Evolutionary conservation across 2,329 filamentous ascomycete genomes (phyloP).

Genomic region (Fusarium succisae): DNA sequence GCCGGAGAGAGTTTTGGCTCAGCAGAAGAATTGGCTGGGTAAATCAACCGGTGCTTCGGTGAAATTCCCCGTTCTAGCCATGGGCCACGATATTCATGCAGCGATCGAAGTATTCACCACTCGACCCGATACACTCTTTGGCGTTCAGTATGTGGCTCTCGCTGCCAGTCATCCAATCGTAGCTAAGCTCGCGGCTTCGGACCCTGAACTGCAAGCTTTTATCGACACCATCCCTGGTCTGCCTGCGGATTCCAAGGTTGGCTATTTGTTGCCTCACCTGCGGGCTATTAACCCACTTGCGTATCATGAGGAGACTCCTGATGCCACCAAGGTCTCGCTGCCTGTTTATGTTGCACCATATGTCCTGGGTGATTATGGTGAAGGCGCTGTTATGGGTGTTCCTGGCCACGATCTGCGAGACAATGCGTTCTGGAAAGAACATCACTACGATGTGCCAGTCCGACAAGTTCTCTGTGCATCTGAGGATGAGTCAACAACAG

Average conservation of each 20-base stretch:
- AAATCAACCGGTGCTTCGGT: constrained; percentile 78
- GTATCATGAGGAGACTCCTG: constrained; percentile 60
- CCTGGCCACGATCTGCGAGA: constrained; percentile 86
- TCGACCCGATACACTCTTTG: constrained; percentile 85
- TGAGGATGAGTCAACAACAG: constrained; percentile 57
- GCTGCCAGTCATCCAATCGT: constrained; percentile 79
- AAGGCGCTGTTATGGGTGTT: constrained; percentile 91
- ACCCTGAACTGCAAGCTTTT: constrained; percentile 73
- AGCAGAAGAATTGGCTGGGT: constrained; percentile 91
- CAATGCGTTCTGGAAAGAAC: constrained; percentile 80
- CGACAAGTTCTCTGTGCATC: constrained; percentile 68
- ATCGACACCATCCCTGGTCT: constrained; percentile 68
- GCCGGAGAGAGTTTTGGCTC: constrained; percentile 83
- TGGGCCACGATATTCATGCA: constrained; percentile 52
- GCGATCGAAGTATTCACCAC: constrained; percentile 83
- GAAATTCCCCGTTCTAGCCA: constrained; percentile 70
- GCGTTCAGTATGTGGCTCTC: constrained; percentile 85
- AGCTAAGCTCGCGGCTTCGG: constrained; percentile 63
- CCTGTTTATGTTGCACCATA: constrained; percentile 87
- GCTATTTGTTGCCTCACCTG: constrained; percentile 72
- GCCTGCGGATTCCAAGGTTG: constrained; percentile 67
- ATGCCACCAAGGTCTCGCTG: constrained; percentile 64
- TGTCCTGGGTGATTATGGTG: constrained; percentile 85
- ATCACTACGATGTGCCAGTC: constrained; percentile 68
- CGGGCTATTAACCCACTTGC: constrained; percentile 73